These are phyloP conservation scores for Phytophthora citricola DNA, from an alignment of 352 stramenopile species.

Conservation along the genomic window DNA sequence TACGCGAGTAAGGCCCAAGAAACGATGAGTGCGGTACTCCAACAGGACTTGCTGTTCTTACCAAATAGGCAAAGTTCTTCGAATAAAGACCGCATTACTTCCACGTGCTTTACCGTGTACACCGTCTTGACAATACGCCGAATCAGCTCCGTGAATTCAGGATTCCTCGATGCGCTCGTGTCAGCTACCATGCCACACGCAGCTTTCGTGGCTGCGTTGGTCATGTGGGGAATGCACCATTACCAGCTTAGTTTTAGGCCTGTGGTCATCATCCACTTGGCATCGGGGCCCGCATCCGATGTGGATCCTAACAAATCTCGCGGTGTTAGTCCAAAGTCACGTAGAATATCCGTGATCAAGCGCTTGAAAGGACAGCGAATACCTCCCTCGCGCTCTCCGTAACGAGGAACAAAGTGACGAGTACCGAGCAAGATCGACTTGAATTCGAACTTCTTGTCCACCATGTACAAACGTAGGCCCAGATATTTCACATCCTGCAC, in stretches of 20 bases:
- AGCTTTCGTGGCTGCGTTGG: conserved; percentile 12
- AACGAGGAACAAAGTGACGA: conserved; percentile 12
- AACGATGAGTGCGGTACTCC: conserved; percentile 8
- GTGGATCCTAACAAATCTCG: conserved; percentile 15
- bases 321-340: conserved; percentile 7
- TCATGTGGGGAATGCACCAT: conserved; percentile 10
- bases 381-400: conserved; percentile 11
- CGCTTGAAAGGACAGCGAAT: conserved; percentile 5
- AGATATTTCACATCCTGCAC: conserved; percentile 8
- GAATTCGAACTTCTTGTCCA: conserved; percentile 8
- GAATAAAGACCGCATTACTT: conserved; percentile 11
- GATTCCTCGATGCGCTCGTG: conserved; percentile 4
- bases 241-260: neutral
- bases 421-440: conserved; percentile 16
- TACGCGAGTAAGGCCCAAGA: conserved; percentile 5
- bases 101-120: conserved; percentile 9
- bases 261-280: conserved; percentile 15
- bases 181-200: conserved; percentile 11
- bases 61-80: conserved; percentile 11
- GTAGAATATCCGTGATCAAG: conserved; percentile 13
- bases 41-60: conserved; percentile 9
- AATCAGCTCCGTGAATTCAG: conserved; percentile 9
- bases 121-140: conserved; percentile 17
- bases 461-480: conserved; percentile 12
- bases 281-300: conserved; percentile 4